Evolutionary conservation across 129 eudicot species (phyloP).

Genomic region (Arctium minus): DNA sequence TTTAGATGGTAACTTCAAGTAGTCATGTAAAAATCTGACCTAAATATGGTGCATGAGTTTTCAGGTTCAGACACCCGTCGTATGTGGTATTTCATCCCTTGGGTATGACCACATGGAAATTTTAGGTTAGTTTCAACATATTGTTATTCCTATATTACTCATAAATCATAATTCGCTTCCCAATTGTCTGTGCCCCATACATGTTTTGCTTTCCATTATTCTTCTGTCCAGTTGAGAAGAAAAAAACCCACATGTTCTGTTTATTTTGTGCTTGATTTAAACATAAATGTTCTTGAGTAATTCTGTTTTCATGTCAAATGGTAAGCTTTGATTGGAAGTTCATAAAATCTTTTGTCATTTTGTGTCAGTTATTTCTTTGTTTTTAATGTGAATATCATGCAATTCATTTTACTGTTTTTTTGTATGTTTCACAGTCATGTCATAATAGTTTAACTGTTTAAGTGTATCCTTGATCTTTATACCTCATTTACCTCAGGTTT

Average conservation of each 20-base stretch:
- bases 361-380: background rate
- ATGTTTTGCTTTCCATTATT: background rate
- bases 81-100: slow-evolving; percentile 91
- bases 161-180: background rate
- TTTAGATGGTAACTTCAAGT: slow-evolving; percentile 12
- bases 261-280: too few relatives aligned
- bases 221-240: too few relatives aligned
- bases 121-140: slow-evolving; percentile 68
- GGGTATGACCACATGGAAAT: slow-evolving; percentile 99
- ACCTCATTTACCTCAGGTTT: background rate
- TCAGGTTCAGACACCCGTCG: slow-evolving; percentile 89
- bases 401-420: background rate
- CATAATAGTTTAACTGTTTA: background rate
- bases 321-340: too few relatives aligned
- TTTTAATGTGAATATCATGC: background rate
- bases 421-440: background rate
- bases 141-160: background rate
- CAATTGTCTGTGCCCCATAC: background rate
- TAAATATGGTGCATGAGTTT: slow-evolving; percentile 11
- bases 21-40: background rate
- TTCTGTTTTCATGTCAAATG: too few relatives aligned
- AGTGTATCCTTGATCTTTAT: background rate
- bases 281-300: too few relatives aligned
- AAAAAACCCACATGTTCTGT: too few relatives aligned
- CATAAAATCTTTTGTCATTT: background rate